phyloP scores from a whole-genome alignment of 345 rosid species.

The Syzygium aqueum region DNA sequence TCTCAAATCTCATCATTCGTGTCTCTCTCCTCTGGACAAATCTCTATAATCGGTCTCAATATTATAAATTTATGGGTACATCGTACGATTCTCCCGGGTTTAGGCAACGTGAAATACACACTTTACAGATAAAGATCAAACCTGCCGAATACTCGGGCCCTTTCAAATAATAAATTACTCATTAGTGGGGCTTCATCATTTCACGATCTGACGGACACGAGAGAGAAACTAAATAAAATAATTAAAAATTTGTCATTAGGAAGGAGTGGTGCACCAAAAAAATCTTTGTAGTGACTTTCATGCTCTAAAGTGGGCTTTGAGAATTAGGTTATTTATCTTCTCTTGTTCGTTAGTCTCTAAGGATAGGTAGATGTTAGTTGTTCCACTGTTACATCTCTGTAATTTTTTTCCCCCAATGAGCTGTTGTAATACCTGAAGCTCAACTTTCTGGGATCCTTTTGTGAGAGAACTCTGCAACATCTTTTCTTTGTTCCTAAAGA shows the following conservation, averaged over 20 bases:
- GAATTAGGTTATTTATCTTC: not conserved
- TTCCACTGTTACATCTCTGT: not conserved
- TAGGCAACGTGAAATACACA: not conserved
- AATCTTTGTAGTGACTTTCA: not conserved
- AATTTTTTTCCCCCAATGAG: not conserved
- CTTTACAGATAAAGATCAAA: not conserved
- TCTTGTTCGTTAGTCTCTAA: not conserved
- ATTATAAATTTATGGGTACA: not conserved
- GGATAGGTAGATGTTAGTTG: not conserved
- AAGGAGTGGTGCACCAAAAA: not conserved
- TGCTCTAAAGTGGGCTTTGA: not conserved
- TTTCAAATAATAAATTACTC: not conserved
- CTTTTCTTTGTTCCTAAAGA: not conserved
- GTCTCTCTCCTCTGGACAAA: not conserved
- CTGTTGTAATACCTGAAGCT: not conserved
- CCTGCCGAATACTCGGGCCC: accelerated
- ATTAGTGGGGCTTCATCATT: not conserved
- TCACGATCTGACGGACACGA: accelerated
- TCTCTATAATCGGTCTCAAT: not conserved
- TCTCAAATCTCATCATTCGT: not conserved
- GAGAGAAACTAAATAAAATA: not conserved
- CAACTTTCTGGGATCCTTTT: not conserved
- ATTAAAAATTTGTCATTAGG: not conserved
- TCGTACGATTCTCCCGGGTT: not conserved
- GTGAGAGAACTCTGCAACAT: not conserved